These are phyloP conservation scores for Austroboletus novae-zelandiae DNA, from an alignment of 1,284 basidiomycete genomes.

Conservation along the genomic window DNA sequence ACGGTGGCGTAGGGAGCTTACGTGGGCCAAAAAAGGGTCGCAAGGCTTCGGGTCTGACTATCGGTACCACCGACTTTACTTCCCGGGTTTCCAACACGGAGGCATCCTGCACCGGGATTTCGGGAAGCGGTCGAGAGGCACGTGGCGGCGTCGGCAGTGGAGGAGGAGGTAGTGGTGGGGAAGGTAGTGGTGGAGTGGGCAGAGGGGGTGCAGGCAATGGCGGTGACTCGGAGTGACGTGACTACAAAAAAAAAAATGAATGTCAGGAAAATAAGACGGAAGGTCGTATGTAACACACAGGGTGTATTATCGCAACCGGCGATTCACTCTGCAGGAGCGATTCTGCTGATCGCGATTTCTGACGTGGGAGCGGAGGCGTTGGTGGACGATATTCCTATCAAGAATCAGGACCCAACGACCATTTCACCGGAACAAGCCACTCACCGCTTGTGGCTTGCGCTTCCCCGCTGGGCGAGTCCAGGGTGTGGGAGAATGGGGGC, in stretches of 20 bases:
- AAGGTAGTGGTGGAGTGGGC: slow-evolving; percentile 13
- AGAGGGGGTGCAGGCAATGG: slow-evolving; percentile 27
- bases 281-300: slow-evolving; percentile 13
- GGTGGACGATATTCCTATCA: slow-evolving; percentile 52
- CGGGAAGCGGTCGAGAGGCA: slow-evolving; percentile 29
- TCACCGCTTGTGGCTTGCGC: slow-evolving; percentile 37
- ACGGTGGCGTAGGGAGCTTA: slow-evolving; percentile 34
- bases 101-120: slow-evolving; percentile 26
- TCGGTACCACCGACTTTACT: slow-evolving; percentile 11
- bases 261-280: slow-evolving; percentile 3
- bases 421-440: slow-evolving; percentile 9
- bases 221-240: slow-evolving; percentile 26
- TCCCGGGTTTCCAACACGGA: slow-evolving; percentile 19
- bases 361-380: slow-evolving; percentile 51
- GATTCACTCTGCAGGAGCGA: slow-evolving; percentile 28
- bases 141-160: slow-evolving; percentile 32
- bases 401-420: slow-evolving; percentile 5
- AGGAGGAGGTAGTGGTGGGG: slow-evolving; percentile 28
- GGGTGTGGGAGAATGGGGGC: slow-evolving; percentile 34
- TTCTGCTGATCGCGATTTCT: slow-evolving; percentile 31
- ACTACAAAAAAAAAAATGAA: slow-evolving; percentile 14
- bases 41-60: slow-evolving; percentile 23
- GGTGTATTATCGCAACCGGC: slow-evolving; percentile 29
- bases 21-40: slow-evolving; percentile 26
- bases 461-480: slow-evolving; percentile 27